Evolutionary conservation across 176 grass and related monocot genomes (phyloP), one percentile per base, ranked within the genome.

Genomic region (Dendrocalamus sinicus): DNA sequence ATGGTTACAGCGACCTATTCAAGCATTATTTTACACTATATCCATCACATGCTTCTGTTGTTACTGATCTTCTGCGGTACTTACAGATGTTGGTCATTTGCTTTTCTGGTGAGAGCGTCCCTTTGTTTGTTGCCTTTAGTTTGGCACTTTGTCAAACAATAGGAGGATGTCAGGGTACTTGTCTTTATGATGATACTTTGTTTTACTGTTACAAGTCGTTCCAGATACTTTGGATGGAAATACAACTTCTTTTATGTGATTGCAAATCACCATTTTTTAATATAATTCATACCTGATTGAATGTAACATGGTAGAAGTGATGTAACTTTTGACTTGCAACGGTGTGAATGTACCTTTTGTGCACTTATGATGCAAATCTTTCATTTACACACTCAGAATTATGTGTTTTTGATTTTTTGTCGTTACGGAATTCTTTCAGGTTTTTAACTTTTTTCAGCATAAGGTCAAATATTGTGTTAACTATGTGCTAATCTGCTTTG

Each of bases 391-490:
- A 69, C 0, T 24, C 51, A 84, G 52, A n/a, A 80, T 66, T 9
- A 51, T 7, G 7, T 22, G 41, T 73, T 58, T 57, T 39, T 39
- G 35, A 39, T 5, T 39, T 39, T 23, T 60, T 65, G 0, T 52
- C 65, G 0, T 75, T 59, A n/a, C 23, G 0, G 12, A 72, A 78
- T 78, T 12, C 9, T 69, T 81, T 37, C 26, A 39, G 76, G 0
- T 80, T 89, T n/a, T 22, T 55, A 39, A 82, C 2, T 80, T 89
- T n/a, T 22, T 55, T 55, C 39, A 4, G 47, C 51, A 75, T 47
- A 16, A 51, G 44, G 58, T 50, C 57, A 70, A 70, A 14, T 15
- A 23, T 75, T 26, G 26, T 64, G 44, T 35, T n/a, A 39, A 63
- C 14, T 51, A 52, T 70, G 23, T 70, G 19, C 7, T 57, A 70